Percentiles rank a stretch among this genome's conserved stretches.
Evolutionary conservation across 2,329 filamentous ascomycete genomes (phyloP).

Genomic region (Immersiporthe knoxdaviesiana): DNA sequence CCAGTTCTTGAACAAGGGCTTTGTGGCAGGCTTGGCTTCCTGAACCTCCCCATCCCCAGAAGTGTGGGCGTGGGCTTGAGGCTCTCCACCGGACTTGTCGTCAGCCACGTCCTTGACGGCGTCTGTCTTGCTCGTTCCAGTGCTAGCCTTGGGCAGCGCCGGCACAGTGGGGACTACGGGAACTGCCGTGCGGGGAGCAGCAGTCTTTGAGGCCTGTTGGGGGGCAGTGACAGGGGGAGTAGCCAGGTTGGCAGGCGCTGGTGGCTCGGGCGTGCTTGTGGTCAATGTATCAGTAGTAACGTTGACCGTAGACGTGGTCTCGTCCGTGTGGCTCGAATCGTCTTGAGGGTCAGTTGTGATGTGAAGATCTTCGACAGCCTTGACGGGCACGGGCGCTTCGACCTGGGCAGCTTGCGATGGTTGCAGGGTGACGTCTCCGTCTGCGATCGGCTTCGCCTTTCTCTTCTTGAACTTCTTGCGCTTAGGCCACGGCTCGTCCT

Average conservation of each 20-base stretch:
- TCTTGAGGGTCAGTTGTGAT: constrained; percentile 14
- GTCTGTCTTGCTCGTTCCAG: constrained; percentile 24
- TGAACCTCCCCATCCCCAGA: constrained; percentile 22
- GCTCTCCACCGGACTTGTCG: constrained; percentile 32
- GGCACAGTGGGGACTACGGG: constrained; percentile 53
- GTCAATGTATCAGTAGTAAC: constrained; percentile 19
- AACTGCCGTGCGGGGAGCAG: constrained; percentile 40
- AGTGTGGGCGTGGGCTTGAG: constrained; percentile 9
- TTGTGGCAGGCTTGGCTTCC: constrained; percentile 33
- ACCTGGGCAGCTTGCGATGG: constrained; percentile 5
- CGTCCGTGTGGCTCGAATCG: constrained; percentile 17
- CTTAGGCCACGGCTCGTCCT: constrained; percentile 24
- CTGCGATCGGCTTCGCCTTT: constrained; percentile 18
- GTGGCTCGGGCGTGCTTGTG: constrained; percentile 23
- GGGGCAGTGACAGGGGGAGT: constrained; percentile 31
- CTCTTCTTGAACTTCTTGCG: constrained; percentile 26
- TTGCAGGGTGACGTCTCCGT: constrained; percentile 17
- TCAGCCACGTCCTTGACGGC: constrained; percentile 32
- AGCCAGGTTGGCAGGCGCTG: constrained; percentile 1
- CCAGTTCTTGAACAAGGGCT: constrained; percentile 33
- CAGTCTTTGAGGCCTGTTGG: constrained; percentile 36
- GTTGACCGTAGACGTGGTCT: constrained; percentile 18
- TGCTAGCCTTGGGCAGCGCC: constrained; percentile 45
- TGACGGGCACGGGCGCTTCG: not conserved
- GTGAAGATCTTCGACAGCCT: not conserved